These are phyloP conservation scores for Phyllosticta paracitricarpa DNA, from an alignment of 2,329 filamentous ascomycete genomes.

Conservation along the genomic window DNA sequence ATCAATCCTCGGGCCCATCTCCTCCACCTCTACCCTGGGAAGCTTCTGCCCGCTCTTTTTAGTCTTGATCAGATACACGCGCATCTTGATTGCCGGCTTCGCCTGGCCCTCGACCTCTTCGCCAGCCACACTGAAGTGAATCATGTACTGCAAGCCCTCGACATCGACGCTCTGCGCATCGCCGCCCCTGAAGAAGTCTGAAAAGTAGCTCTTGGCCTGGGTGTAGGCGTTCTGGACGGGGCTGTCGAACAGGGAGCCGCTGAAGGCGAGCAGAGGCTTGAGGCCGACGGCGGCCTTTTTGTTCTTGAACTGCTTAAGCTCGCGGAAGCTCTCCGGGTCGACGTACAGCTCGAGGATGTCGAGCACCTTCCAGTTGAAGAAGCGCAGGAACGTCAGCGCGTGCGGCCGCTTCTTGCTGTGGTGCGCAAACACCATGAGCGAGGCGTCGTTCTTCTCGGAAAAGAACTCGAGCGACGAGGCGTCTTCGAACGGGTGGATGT, in stretches of 20 bases:
- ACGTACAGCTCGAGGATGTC: constrained; percentile 93
- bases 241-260: constrained; percentile 78
- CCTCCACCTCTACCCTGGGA: constrained; percentile 84
- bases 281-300: constrained; percentile 59
- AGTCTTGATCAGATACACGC: constrained; percentile 78
- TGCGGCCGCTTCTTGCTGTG: constrained; percentile 95
- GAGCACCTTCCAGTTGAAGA: constrained; percentile 76
- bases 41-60: constrained; percentile 78
- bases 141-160: constrained; percentile 84
- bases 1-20: constrained; percentile 91
- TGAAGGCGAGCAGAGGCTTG: constrained; percentile 85
- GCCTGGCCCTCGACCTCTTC: constrained; percentile 37
- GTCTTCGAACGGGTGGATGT: constrained; percentile 90
- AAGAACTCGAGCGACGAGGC: constrained; percentile 85
- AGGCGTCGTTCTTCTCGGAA: constrained; percentile 89
- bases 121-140: constrained; percentile 63
- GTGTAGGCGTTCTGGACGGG: constrained; percentile 71
- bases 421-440: constrained; percentile 71
- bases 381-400: constrained; percentile 70
- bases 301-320: constrained; percentile 62
- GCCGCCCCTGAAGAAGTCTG: constrained; percentile 86
- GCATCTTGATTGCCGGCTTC: constrained; percentile 48
- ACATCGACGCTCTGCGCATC: constrained; percentile 78
- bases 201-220: constrained; percentile 73
- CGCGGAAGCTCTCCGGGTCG: constrained; percentile 61